Conservation (phyloP, 805 yeast species). For the Pichia rugopelliculosa region DNA sequence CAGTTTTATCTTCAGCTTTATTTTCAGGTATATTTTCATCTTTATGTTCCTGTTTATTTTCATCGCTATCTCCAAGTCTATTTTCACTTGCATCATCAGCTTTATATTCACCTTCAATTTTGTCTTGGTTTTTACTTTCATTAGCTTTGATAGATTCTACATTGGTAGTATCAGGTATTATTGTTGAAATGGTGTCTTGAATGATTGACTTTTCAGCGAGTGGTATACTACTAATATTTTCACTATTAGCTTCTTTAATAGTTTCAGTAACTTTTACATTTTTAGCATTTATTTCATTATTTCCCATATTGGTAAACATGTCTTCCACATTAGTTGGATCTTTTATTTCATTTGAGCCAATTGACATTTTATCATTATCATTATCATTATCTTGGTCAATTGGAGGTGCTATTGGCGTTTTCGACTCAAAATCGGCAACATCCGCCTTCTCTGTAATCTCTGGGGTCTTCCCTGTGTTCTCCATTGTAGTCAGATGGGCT, state of each 20-base stretch:
- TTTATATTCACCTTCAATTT: background rate
- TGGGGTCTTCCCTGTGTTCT: background rate
- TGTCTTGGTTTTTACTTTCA: background rate
- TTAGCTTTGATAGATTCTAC: too few species aligned
- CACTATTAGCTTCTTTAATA: background rate
- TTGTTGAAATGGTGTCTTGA: background rate
- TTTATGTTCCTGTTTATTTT: too few species aligned
- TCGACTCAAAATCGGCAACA: conserved; percentile 1
- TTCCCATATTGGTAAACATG: background rate
- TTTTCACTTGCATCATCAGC: conserved; percentile 8
- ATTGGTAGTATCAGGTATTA: background rate
- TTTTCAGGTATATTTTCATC: background rate
- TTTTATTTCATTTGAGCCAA: background rate
- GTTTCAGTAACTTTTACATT: background rate
- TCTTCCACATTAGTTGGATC: background rate
- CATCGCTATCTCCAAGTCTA: conserved; percentile 6
- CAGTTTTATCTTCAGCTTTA: background rate
- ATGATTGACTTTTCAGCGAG: background rate
- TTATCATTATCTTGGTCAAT: background rate
- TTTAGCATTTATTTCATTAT: background rate
- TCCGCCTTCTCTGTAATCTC: background rate
- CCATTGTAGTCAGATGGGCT: background rate
- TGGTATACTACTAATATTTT: background rate
- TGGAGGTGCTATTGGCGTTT: background rate
- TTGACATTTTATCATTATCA: background rate